Evolutionary conservation across 129 eudicot genomes (phyloP).

Genomic region (Erigeron canadensis): DNA sequence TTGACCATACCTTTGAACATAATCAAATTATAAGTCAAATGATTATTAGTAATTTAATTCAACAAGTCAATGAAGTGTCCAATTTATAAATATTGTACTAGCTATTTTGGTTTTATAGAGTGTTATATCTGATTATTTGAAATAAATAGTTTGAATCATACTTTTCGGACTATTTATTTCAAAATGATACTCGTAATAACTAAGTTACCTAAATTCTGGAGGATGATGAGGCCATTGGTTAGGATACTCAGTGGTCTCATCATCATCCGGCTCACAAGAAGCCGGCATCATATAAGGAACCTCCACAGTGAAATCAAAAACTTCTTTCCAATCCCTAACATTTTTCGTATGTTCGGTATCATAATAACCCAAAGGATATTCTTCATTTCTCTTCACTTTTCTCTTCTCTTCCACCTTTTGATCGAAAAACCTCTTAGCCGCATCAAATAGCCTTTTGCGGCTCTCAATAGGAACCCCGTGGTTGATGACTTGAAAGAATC

Average conservation of each 20-base stretch:
- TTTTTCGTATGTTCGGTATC: constrained; percentile 66
- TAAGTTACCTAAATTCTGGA: constrained; percentile 44
- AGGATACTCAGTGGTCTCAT: constrained; percentile 15
- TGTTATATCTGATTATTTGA: too few relatives aligned
- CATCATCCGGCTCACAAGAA: constrained; percentile 42
- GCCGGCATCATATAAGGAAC: constrained; percentile 45
- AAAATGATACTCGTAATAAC: too few relatives aligned
- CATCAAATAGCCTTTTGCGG: constrained; percentile 34
- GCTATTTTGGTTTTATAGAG: too few relatives aligned
- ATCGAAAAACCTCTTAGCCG: constrained; percentile 45
- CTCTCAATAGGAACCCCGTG: constrained; percentile 45
- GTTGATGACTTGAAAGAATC: constrained; percentile 71
- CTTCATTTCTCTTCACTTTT: constrained; percentile 57
- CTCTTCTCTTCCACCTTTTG: constrained; percentile 51
- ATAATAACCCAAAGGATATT: constrained; percentile 50
- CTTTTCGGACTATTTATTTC: too few relatives aligned
- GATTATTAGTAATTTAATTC: too few relatives aligned
- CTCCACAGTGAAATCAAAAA: constrained; percentile 50
- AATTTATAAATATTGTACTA: too few relatives aligned
- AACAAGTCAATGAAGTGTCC: too few relatives aligned
- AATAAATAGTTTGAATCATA: too few relatives aligned
- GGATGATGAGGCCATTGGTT: constrained; percentile 64
- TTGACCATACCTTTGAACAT: too few relatives aligned
- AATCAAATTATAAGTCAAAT: too few relatives aligned
- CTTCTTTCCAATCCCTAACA: constrained; percentile 77